Conservation (phyloP, 768 basidiomycete species). For the Podaxis sp. region DNA sequence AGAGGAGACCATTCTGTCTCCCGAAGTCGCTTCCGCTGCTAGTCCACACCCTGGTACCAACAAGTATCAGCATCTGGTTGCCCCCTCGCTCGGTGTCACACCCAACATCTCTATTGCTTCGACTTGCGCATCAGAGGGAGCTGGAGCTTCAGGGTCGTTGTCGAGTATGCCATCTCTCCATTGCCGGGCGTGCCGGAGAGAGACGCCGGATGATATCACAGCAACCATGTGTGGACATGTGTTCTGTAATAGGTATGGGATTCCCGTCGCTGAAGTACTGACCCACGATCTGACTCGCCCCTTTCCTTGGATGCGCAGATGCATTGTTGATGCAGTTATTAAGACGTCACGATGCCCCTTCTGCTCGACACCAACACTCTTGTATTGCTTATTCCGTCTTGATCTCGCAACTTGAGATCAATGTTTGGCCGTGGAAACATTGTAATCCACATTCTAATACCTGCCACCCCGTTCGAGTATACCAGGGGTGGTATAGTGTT, state of each 20-base stretch:
- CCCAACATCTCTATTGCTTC: constrained; percentile 10
- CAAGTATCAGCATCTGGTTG: constrained; percentile 2
- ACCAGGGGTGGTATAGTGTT: not conserved
- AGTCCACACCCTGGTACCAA: not conserved
- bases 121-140: constrained; percentile 3
- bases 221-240: constrained; percentile 64
- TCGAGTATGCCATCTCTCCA: constrained; percentile 32
- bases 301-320: constrained; percentile 30
- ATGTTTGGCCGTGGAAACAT: too few species aligned
- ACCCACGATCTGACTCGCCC: not conserved
- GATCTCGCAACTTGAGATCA: constrained; percentile 23
- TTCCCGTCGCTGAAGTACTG: not conserved
- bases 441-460: not conserved
- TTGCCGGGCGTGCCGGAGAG: constrained; percentile 47
- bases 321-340: constrained; percentile 50
- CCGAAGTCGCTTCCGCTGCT: not conserved
- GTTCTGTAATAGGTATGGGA: constrained; percentile 52
- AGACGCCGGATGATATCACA: constrained; percentile 51
- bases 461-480: not conserved
- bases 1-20: not conserved
- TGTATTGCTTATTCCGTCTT: constrained; percentile 58
- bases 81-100: constrained; percentile 8
- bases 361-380: constrained; percentile 45
- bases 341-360: constrained; percentile 48
- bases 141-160: constrained; percentile 1